Evolutionary conservation across 192 early-diverging fungal species (phyloP).

Genomic region (Backusella westeae): DNA sequence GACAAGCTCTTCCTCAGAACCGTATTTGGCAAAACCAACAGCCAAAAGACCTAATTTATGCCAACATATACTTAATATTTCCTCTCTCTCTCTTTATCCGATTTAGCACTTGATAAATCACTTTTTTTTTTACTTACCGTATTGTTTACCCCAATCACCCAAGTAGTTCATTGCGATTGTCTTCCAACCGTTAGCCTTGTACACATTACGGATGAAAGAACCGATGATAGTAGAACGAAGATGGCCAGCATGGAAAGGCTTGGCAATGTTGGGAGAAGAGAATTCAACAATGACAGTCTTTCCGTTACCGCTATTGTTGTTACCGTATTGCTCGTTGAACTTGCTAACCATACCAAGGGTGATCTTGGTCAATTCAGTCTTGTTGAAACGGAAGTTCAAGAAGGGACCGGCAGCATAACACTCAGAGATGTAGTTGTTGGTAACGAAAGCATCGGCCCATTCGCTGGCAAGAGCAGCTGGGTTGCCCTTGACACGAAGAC

Average conservation of each 20-base stretch:
- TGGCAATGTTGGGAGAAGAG: constrained; percentile 97
- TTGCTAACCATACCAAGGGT: constrained; percentile 56
- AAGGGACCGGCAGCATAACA: constrained; percentile 64
- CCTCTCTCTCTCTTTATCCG: background rate
- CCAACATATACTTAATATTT: background rate
- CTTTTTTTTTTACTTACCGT: constrained; percentile 55
- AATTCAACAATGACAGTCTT: constrained; percentile 91
- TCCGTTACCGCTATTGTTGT: constrained; percentile 55
- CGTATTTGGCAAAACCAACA: constrained; percentile 81
- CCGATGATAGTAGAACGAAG: constrained; percentile 98
- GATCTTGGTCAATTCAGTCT: constrained; percentile 47
- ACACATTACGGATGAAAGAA: constrained; percentile 81
- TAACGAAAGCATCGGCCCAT: constrained; percentile 60
- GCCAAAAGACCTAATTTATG: constrained; percentile 71
- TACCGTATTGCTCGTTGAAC: constrained; percentile 61
- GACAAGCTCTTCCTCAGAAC: constrained; percentile 73
- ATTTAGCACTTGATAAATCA: too few relatives aligned
- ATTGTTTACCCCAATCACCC: constrained; percentile 99
- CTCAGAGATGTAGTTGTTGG: constrained; percentile 52
- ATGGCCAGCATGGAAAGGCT: constrained; percentile 98
- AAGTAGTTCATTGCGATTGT: constrained; percentile 95
- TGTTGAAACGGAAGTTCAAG: constrained; percentile 73
- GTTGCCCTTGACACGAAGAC: constrained; percentile 66
- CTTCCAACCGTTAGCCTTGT: constrained; percentile 87
- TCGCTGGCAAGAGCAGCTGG: constrained; percentile 62